Base-by-base conservation (phyloP, 805 yeast species). In the Saccharomyces jurei region DNA sequence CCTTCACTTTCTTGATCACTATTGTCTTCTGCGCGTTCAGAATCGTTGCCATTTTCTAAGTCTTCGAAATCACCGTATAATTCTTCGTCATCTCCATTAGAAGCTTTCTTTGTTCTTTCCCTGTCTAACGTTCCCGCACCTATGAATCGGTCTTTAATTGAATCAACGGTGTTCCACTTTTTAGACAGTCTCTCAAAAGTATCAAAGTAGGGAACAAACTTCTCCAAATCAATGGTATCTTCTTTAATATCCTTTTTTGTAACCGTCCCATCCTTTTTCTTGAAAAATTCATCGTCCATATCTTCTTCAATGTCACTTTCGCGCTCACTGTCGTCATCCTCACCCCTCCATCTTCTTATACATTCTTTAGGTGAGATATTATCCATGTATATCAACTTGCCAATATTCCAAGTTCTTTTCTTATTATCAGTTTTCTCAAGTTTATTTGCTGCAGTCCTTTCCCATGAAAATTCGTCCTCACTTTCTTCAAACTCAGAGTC, bases 341-440 rank as follows among this genome's bases (percentile, higher is more conserved):
- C 82, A 31, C 79, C 76, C 60, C 70, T 81, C 95, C 95, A 88
- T 70, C 91, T 79, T 46, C 73, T 74, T 49, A 89, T 74, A 32
- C 80, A 94, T 58, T 86, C 94, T 0, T 72, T 75, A 0, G 97
- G 91, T 11, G 82, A 81, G 46, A 89, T 76, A 60, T 88, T 86
- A 54, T 85, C 83, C 81, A 87, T 77, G 69, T 94, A 92, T 4
- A 94, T 74, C 54, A 92, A 73, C 64, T 87, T 88, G 61, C 85
- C 83, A 57, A 92, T 81, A 68, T 92, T 88, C 91, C 95, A 88
- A 55, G 74, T 76, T 71, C 76, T 80, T 62, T 72, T 76, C 48
- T 60, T 63, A 65, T 71, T 74, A 55, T 72, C 65, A 4, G 79
- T 60, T n/a, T 85, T 80, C 57, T 80, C 75, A 55, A 87, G 74